Percentiles rank a stretch among this genome's conserved stretches.
Evolutionary conservation across 257 asterid genomes (phyloP).

Genomic region (Penstemon davidsonii): DNA sequence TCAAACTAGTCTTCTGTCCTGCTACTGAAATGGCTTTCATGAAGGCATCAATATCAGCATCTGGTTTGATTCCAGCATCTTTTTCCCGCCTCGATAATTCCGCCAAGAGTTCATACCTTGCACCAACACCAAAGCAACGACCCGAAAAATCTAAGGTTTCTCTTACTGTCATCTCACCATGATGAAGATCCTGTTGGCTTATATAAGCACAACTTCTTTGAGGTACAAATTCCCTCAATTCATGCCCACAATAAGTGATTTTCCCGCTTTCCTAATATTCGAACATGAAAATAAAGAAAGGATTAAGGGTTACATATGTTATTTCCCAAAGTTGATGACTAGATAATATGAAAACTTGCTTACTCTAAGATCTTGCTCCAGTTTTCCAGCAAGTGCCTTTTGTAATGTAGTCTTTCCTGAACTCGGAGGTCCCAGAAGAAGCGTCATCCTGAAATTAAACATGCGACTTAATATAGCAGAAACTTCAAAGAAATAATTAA

Average conservation of each 20-base stretch:
- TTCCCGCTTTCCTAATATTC: slow-evolving; percentile 40
- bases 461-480: slow-evolving; percentile 18
- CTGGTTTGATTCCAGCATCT: slow-evolving; percentile 55
- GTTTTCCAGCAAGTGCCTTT: slow-evolving; percentile 62
- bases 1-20: slow-evolving; percentile 57
- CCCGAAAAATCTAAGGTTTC: slow-evolving; percentile 52
- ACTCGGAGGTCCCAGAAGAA: slow-evolving; percentile 68
- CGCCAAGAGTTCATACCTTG: slow-evolving; percentile 50
- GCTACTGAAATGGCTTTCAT: slow-evolving; percentile 65
- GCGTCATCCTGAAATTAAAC: slow-evolving; percentile 45
- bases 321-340: not conserved
- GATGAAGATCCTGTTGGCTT: slow-evolving; percentile 63
- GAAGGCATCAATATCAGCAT: slow-evolving; percentile 61
- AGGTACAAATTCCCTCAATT: slow-evolving; percentile 50
- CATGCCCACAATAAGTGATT: slow-evolving; percentile 58
- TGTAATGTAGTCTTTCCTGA: slow-evolving; percentile 57
- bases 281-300: not conserved
- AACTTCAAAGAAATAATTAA: not conserved
- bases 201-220: slow-evolving; percentile 63
- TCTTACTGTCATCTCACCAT: slow-evolving; percentile 67
- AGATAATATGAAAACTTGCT: slow-evolving; percentile 11
- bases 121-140: slow-evolving; percentile 59
- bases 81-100: slow-evolving; percentile 59
- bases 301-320: not conserved
- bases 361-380: slow-evolving; percentile 57